These are phyloP conservation scores for Cadophora luteo-olivacea DNA, from an alignment of 2,329 filamentous ascomycete species.

Conservation along the genomic window DNA sequence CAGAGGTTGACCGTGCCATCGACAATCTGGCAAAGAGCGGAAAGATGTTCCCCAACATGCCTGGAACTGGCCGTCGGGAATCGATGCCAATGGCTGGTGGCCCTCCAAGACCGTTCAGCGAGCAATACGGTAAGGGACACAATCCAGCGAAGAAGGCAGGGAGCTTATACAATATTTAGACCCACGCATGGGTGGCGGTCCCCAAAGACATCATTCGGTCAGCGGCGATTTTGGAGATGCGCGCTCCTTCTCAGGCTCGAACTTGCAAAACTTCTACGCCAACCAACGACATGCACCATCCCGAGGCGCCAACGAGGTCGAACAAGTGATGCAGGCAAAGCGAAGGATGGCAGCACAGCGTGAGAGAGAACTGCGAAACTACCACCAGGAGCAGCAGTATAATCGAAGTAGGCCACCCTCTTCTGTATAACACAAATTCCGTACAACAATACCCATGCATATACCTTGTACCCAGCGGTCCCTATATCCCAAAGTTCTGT, in stretches of 20 bases:
- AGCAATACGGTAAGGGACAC: constrained; percentile 61
- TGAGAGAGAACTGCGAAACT: constrained; percentile 98
- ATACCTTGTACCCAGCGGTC: constrained; percentile 45
- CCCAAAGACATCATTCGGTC: constrained; percentile 81
- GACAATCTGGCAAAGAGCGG: constrained; percentile 97
- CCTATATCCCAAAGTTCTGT: constrained; percentile 44
- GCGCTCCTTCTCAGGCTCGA: constrained; percentile 75
- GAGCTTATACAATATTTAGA: constrained; percentile 55
- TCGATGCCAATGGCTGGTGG: constrained; percentile 71
- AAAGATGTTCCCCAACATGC: constrained; percentile 74
- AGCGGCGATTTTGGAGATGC: constrained; percentile 75
- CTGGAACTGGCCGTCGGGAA: constrained; percentile 74
- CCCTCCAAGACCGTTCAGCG: constrained; percentile 60
- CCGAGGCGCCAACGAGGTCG: constrained; percentile 85
- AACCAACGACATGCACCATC: constrained; percentile 89
- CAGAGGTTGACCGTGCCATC: constrained; percentile 94
- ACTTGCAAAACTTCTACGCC: constrained; percentile 93
- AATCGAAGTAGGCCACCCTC: constrained; percentile 95
- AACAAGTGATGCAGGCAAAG: constrained; percentile 99
- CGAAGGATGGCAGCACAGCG: constrained; percentile 98
- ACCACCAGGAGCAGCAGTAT: constrained; percentile 99
- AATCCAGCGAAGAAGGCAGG: constrained; percentile 28
- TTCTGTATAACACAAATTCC: constrained; percentile 67
- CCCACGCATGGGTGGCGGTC: constrained; percentile 68
- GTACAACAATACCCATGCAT: constrained; percentile 32